Percentiles rank a stretch among this genome's conserved stretches.
These are phyloP conservation scores for Angophora floribunda DNA, from an alignment of 345 rosid genomes.

Conservation along the genomic window DNA sequence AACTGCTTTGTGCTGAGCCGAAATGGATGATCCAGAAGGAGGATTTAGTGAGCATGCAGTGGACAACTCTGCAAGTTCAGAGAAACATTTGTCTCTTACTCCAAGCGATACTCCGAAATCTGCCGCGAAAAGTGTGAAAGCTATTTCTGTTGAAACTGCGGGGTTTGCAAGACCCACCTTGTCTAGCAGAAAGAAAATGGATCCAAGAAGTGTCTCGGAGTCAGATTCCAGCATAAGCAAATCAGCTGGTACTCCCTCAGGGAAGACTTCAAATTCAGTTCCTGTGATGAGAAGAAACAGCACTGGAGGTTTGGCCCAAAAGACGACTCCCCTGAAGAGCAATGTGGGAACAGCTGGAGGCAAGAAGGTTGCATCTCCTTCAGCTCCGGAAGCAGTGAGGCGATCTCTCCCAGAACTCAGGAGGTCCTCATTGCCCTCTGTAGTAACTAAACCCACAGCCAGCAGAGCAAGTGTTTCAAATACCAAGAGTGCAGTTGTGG, in stretches of 20 bases:
- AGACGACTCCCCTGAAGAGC: slow-evolving; percentile 24
- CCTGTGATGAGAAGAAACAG: slow-evolving; percentile 66
- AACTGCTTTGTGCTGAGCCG: slow-evolving; percentile 2
- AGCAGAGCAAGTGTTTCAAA: slow-evolving; percentile 34
- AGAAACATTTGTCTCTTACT: slow-evolving; percentile 21
- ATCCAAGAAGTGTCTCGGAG: slow-evolving; percentile 12
- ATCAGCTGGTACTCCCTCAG: slow-evolving; percentile 32
- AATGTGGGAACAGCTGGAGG: slow-evolving; percentile 18
- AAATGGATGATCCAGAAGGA: slow-evolving; percentile 53
- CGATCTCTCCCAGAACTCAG: slow-evolving; percentile 79
- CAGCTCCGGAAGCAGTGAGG: slow-evolving; percentile 40
- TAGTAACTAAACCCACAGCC: slow-evolving; percentile 31
- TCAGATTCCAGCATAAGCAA: slow-evolving; percentile 31
- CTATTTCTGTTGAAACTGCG: slow-evolving; percentile 21
- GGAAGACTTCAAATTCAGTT: slow-evolving; percentile 30
- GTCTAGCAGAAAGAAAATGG: slow-evolving; percentile 49
- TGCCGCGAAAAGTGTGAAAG: slow-evolving; percentile 19
- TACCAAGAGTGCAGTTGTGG: slow-evolving; percentile 33
- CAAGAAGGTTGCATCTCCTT: slow-evolving; percentile 29
- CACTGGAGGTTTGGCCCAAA: slow-evolving; percentile 75
- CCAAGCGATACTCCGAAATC: slow-evolving; percentile 26
- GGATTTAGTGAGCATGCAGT: slow-evolving; percentile 24
- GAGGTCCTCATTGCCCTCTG: slow-evolving; percentile 71
- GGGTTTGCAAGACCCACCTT: slow-evolving; percentile 32
- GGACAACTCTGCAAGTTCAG: slow-evolving; percentile 15